These are phyloP conservation scores for Penicillium sp. DNA, from an alignment of 2,329 filamentous ascomycete species.

Conservation along the genomic window DNA sequence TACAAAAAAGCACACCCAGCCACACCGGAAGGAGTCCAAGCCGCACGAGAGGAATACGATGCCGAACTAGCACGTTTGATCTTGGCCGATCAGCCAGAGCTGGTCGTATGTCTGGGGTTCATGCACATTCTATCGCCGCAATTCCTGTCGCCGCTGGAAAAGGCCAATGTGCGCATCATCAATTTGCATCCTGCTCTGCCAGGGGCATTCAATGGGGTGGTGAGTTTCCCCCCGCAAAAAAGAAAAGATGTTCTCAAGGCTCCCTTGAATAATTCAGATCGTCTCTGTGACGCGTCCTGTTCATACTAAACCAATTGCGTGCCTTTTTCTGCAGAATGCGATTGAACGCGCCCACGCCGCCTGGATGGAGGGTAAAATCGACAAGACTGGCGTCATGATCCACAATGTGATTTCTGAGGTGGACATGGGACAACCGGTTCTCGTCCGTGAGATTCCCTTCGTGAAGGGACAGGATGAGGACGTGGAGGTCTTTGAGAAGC, in stretches of 20 bases:
- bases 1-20: slow-evolving; percentile 65
- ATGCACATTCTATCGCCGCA: slow-evolving; percentile 72
- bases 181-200: slow-evolving; percentile 74
- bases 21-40: slow-evolving; percentile 44
- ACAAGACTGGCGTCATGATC: slow-evolving; percentile 75
- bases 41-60: slow-evolving; percentile 64
- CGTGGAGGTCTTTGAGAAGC: slow-evolving; percentile 60
- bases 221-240: slow-evolving; percentile 20
- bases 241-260: too few relatives aligned
- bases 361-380: slow-evolving; percentile 61
- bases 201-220: slow-evolving; percentile 68
- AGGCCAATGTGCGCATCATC: slow-evolving; percentile 61
- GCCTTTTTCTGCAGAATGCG: slow-evolving; percentile 44
- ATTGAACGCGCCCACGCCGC: slow-evolving; percentile 73
- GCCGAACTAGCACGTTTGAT: slow-evolving; percentile 65
- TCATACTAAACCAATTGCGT: too few relatives aligned
- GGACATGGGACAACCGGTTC: slow-evolving; percentile 69
- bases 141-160: slow-evolving; percentile 64
- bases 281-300: too few relatives aligned
- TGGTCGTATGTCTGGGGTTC: slow-evolving; percentile 78
- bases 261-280: too few relatives aligned
- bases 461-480: slow-evolving; percentile 57
- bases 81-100: slow-evolving; percentile 58
- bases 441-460: slow-evolving; percentile 62
- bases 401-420: slow-evolving; percentile 78